These are phyloP conservation scores for Haplosporangium gracile DNA, from an alignment of 192 early-diverging fungal species.

Conservation along the genomic window DNA sequence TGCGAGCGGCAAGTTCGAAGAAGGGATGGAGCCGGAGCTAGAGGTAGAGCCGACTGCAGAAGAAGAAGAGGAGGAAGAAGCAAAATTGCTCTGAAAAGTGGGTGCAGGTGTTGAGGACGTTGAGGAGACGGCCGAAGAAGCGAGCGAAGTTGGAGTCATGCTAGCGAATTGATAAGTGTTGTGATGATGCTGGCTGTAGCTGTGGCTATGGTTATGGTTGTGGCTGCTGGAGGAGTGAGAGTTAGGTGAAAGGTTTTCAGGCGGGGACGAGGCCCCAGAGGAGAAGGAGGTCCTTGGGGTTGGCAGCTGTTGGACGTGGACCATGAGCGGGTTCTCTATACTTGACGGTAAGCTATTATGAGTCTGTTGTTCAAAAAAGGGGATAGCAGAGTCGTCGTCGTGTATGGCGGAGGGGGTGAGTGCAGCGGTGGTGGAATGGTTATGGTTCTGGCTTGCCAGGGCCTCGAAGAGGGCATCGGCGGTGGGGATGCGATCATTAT, in stretches of 20 bases:
- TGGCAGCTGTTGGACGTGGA: slow-evolving; percentile 51
- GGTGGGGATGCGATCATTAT: slow-evolving; percentile 24
- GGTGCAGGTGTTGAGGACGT: slow-evolving; percentile 8
- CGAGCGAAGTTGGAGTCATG: slow-evolving; percentile 20
- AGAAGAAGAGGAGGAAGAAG: slow-evolving; percentile 32
- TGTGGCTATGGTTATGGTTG: not conserved
- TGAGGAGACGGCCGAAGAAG: slow-evolving; percentile 24
- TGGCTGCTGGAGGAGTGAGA: slow-evolving; percentile 3
- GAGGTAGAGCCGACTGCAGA: not conserved
- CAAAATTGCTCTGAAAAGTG: slow-evolving; percentile 46
- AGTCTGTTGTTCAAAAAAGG: slow-evolving; percentile 2
- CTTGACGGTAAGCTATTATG: not conserved
- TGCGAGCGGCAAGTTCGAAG: slow-evolving; percentile 16
- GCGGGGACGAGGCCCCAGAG: slow-evolving; percentile 43
- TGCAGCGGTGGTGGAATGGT: not conserved
- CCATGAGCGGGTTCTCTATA: slow-evolving; percentile 39
- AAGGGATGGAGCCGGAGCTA: not conserved
- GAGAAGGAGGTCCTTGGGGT: slow-evolving; percentile 56
- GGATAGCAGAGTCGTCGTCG: slow-evolving; percentile 4
- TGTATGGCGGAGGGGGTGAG: not conserved
- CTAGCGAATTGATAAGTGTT: slow-evolving; percentile 4
- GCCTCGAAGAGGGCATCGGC: slow-evolving; percentile 50
- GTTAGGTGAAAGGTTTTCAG: slow-evolving; percentile 44
- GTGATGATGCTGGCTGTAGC: slow-evolving; percentile 18
- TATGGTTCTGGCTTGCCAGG: slow-evolving; percentile 24